These are phyloP conservation scores for Voacanga thouarsii DNA, from an alignment of 257 asterid species.

Conservation along the genomic window DNA sequence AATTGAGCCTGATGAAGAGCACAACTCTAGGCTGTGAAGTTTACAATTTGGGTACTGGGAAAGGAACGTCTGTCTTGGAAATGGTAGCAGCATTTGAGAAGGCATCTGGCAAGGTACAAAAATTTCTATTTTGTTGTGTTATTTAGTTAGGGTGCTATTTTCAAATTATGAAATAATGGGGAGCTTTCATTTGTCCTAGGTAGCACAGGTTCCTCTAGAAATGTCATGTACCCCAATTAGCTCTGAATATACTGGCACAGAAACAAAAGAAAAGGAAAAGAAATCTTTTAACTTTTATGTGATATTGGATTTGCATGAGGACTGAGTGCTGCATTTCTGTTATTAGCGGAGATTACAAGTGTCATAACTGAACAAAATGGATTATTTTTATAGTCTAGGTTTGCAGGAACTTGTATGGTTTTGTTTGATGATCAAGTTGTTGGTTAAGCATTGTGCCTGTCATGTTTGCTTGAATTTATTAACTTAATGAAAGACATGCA, in stretches of 20 bases:
- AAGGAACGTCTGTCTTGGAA: slow-evolving; percentile 97
- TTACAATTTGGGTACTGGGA: slow-evolving; percentile 96
- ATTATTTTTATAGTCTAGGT: neutral
- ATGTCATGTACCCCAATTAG: neutral
- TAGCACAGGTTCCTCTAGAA: neutral
- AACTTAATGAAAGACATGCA: neutral
- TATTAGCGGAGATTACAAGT: neutral
- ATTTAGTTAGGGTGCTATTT: neutral
- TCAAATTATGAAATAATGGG: neutral
- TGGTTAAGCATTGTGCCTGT: neutral
- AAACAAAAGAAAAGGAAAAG: neutral
- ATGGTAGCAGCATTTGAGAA: slow-evolving; percentile 96
- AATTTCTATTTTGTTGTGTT: neutral
- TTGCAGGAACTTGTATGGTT: neutral
- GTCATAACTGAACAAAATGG: neutral
- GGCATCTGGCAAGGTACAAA: slow-evolving; percentile 90
- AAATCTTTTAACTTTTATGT: neutral
- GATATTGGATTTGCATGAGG: neutral
- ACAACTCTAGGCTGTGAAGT: slow-evolving; percentile 81
- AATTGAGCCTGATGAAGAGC: neutral
- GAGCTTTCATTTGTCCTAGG: neutral
- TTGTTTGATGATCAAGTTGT: neutral
- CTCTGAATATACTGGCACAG: neutral
- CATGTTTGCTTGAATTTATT: neutral
- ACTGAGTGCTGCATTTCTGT: neutral